Conservation (phyloP, 345 rosid genomes). For the Lepidium africanum region DNA sequence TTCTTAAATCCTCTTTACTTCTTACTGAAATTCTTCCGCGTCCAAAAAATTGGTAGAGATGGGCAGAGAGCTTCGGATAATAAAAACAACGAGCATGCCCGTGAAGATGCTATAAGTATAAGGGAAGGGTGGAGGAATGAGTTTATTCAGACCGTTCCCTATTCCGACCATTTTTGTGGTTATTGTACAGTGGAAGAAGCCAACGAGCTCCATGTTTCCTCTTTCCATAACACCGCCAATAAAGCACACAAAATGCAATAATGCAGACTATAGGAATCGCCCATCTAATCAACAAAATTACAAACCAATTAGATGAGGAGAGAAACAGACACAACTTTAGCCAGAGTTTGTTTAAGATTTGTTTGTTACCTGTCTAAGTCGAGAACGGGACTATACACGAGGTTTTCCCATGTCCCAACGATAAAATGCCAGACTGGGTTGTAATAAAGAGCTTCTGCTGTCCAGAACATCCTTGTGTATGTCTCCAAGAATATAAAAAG, state of each 20-base stretch:
- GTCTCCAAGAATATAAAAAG: constrained; percentile 97
- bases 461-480: constrained; percentile 94
- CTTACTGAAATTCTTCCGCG: constrained; percentile 14
- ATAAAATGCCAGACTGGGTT: constrained; percentile 92
- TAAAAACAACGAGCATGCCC: constrained; percentile 33
- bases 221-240: constrained; percentile 80
- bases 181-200: constrained; percentile 72
- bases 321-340: neutral
- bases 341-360: neutral
- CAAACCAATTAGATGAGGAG: neutral
- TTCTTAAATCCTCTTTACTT: neutral
- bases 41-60: constrained; percentile 25
- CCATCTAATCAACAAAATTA: constrained; percentile 60
- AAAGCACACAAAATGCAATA: constrained; percentile 43
- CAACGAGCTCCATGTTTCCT: constrained; percentile 64
- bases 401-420: constrained; percentile 80
- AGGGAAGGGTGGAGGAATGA: neutral
- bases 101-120: constrained; percentile 20
- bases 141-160: constrained; percentile 77
- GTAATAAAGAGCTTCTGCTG: constrained; percentile 91
- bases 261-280: constrained; percentile 62
- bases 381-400: constrained; percentile 90
- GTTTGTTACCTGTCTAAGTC: constrained; percentile 81
- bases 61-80: constrained; percentile 29
- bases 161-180: constrained; percentile 39